A percentile compares a stretch with the other conserved stretches of the same genome.
phyloP scores from a whole-genome alignment of 495 filamentous ascomycete genomes.

The Hyphodiscus hymeniophilus region DNA sequence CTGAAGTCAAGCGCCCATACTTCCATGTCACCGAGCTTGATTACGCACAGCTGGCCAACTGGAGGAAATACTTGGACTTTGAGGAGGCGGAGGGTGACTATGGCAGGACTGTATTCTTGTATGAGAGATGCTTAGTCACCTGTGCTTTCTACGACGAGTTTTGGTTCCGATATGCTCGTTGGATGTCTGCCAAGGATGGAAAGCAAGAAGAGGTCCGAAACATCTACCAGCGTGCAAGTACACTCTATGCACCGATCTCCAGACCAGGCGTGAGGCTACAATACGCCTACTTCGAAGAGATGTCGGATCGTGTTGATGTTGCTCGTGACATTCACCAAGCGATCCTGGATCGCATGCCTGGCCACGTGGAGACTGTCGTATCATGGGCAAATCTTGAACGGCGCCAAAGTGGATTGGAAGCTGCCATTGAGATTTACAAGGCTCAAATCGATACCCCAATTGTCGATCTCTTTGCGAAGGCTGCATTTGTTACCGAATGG shows the following conservation, averaged over 20 bases:
- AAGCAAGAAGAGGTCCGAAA: constrained; percentile 80
- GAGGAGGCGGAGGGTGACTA: constrained; percentile 84
- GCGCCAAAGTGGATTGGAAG: constrained; percentile 75
- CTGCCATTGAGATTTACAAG: constrained; percentile 81
- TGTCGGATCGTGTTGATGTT: constrained; percentile 62
- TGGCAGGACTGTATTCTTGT: constrained; percentile 67
- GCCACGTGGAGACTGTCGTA: constrained; percentile 78
- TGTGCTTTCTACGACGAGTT: constrained; percentile 95
- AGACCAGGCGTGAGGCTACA: constrained; percentile 73
- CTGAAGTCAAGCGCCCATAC: constrained; percentile 91
- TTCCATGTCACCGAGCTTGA: constrained; percentile 95
- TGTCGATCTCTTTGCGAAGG: constrained; percentile 74
- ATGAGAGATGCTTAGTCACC: constrained; percentile 88
- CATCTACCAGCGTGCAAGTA: constrained; percentile 84
- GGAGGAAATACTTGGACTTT: constrained; percentile 94
- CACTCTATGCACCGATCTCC: constrained; percentile 77
- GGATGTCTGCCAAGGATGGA: constrained; percentile 86
- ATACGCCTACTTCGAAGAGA: constrained; percentile 93
- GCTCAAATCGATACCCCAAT: constrained; percentile 63
- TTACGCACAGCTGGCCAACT: constrained; percentile 78
- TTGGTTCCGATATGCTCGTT: constrained; percentile 94
- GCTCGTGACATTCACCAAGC: constrained; percentile 78
- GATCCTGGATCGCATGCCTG: constrained; percentile 57
- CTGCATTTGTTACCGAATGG: constrained; percentile 82
- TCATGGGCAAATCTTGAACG: constrained; percentile 85